phyloP scores from a whole-genome alignment of 2,329 filamentous ascomycete species.

The Sclerotinia borealis region DNA sequence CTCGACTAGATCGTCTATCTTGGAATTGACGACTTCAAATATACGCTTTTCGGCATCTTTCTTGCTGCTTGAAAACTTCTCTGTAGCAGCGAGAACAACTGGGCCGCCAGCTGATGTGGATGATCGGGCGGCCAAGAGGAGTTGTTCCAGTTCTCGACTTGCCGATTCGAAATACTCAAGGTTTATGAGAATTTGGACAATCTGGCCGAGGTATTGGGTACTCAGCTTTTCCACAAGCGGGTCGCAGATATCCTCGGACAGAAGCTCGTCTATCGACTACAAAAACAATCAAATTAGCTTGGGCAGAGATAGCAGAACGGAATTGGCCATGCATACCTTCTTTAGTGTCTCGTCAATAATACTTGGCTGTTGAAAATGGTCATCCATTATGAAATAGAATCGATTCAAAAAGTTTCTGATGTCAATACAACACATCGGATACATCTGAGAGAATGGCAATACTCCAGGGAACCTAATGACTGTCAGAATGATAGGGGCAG shows the following conservation, averaged over 20 bases:
- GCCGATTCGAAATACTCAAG: conserved; percentile 94
- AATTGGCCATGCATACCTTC: conserved; percentile 45
- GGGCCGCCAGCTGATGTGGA: conserved; percentile 75
- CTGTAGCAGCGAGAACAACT: conserved; percentile 73
- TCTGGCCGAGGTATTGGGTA: conserved; percentile 93
- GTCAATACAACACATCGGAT: conserved; percentile 95
- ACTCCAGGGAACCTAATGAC: conserved; percentile 74
- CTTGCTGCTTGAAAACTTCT: conserved; percentile 81
- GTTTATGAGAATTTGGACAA: conserved; percentile 97
- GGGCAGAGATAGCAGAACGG: background rate
- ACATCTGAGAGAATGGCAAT: conserved; percentile 98
- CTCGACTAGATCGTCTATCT: conserved; percentile 95
- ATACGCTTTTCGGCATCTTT: conserved; percentile 96
- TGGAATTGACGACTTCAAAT: conserved; percentile 96
- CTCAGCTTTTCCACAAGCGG: conserved; percentile 80
- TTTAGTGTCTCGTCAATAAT: conserved; percentile 88
- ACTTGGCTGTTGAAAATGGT: conserved; percentile 86
- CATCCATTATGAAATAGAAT: conserved; percentile 95
- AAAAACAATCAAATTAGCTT: background rate
- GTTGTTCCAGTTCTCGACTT: conserved; percentile 79
- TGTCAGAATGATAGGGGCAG: background rate
- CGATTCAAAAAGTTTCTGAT: conserved; percentile 97
- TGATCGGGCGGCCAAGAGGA: conserved; percentile 78
- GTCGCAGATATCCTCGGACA: conserved; percentile 86
- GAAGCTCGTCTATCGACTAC: conserved; percentile 86